phyloP scores from a whole-genome alignment of 352 stramenopile genomes.

The Phytophthora sansomeana region DNA sequence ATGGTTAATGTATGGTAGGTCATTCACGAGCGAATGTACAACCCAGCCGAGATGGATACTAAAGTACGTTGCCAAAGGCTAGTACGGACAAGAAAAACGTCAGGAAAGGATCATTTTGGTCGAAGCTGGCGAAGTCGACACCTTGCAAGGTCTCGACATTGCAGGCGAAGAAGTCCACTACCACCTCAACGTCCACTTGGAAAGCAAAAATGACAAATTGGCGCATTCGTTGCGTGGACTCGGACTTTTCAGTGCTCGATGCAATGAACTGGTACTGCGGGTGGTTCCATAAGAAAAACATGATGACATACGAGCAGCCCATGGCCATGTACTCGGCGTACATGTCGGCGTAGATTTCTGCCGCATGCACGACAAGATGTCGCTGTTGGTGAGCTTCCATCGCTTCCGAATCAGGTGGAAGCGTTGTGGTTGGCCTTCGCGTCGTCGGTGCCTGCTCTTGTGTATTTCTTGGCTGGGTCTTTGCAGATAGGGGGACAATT shows the following conservation, averaged over 20 bases:
- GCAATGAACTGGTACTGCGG: constrained; percentile 29
- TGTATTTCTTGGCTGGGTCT: neutral
- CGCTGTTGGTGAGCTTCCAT: neutral
- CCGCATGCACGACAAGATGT: constrained; percentile 23
- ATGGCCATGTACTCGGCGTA: constrained; percentile 56
- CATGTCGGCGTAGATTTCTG: constrained; percentile 45
- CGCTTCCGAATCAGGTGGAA: neutral
- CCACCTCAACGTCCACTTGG: constrained; percentile 23
- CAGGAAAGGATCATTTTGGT: constrained; percentile 35
- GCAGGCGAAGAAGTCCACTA: constrained; percentile 34
- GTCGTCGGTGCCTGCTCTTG: neutral
- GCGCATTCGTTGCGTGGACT: neutral
- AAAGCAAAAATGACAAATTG: constrained; percentile 8
- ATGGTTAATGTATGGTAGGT: neutral
- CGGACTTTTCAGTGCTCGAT: neutral
- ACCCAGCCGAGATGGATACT: constrained; percentile 16
- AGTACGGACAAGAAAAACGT: constrained; percentile 38
- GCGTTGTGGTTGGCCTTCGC: neutral
- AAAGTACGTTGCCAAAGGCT: constrained; percentile 17
- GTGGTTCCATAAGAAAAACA: constrained; percentile 42
- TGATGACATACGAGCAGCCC: constrained; percentile 45
- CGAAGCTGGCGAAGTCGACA: constrained; percentile 20
- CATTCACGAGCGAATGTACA: constrained; percentile 21
- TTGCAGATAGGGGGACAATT: neutral
- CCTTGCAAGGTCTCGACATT: constrained; percentile 24